phyloP scores from a whole-genome alignment of 148 eudicot genomes.

The Heliamphora exappendiculata region DNA sequence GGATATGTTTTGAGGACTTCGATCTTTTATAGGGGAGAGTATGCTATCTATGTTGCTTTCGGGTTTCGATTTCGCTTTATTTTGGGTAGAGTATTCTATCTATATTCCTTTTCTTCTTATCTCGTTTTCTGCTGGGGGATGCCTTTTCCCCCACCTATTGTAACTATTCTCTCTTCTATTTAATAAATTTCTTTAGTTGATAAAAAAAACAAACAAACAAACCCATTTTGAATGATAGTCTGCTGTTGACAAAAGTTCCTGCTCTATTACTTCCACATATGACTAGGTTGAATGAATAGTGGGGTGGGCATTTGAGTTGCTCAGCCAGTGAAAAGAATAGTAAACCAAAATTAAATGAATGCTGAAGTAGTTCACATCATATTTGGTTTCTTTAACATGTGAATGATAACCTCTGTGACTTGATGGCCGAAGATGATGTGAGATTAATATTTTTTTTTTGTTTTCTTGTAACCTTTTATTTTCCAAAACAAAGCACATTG shows the following conservation, averaged over 20 bases:
- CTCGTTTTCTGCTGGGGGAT: no score
- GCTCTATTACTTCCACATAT: background rate
- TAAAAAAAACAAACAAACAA: no score
- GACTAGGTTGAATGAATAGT: background rate
- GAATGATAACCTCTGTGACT: background rate
- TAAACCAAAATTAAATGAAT: background rate
- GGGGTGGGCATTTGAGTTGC: background rate
- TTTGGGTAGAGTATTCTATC: no score
- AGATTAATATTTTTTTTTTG: background rate
- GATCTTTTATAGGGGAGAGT: no score
- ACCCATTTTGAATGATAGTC: background rate
- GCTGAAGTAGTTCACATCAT: background rate
- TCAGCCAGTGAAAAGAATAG: background rate
- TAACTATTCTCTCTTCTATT: no score
- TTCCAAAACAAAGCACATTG: background rate
- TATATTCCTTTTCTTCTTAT: no score
- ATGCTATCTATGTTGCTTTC: no score
- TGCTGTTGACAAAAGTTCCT: constrained; percentile 3
- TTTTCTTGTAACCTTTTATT: background rate
- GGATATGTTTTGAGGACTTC: no score
- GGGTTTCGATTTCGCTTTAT: no score
- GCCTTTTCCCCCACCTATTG: no score
- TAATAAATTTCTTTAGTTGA: no score
- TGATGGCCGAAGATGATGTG: background rate
- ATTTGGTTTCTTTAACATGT: background rate